A percentile compares a stretch with the other conserved stretches of the same genome.
Conservation (phyloP, 371 early-diverging fungal genomes). For the Actinomucor elegans region DNA sequence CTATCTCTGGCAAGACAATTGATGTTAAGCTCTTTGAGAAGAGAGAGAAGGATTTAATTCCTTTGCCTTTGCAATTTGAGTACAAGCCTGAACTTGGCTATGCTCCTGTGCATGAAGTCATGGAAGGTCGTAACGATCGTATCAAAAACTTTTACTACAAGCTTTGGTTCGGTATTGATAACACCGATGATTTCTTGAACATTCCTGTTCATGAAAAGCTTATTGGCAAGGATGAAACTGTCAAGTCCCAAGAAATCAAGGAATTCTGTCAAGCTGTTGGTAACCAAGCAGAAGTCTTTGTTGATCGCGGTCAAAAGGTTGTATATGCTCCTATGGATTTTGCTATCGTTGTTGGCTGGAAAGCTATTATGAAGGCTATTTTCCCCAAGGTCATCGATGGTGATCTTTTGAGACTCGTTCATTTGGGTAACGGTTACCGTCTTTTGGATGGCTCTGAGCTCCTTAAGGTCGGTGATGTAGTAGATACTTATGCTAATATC, state of each 20-base stretch:
- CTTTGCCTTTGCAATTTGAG: conserved; percentile 75
- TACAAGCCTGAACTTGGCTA: conserved; percentile 82
- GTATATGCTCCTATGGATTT: conserved; percentile 91
- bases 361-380: conserved; percentile 90
- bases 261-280: conserved; percentile 89
- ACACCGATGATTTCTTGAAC: conserved; percentile 53
- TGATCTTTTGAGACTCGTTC: conserved; percentile 90
- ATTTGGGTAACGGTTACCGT: conserved; percentile 93
- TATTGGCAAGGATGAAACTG: conserved; percentile 64
- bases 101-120: conserved; percentile 89
- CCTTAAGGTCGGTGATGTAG: conserved; percentile 83
- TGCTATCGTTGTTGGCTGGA: conserved; percentile 94
- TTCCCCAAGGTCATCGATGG: conserved; percentile 94
- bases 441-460: conserved; percentile 77
- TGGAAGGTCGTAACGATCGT: conserved; percentile 91
- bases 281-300: conserved; percentile 89
- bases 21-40: conserved; percentile 74
- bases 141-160: conserved; percentile 91
- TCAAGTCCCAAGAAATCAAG: conserved; percentile 64
- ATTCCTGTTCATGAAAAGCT: conserved; percentile 61
- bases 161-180: conserved; percentile 78
- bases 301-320: conserved; percentile 62
- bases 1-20: conserved; percentile 64
- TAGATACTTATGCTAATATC: conserved; percentile 76
- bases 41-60: conserved; percentile 64